A percentile compares a stretch with the other conserved stretches of the same genome.
These are phyloP conservation scores for Coemansia interrupta DNA, from an alignment of 192 early-diverging fungal species.

Conservation along the genomic window DNA sequence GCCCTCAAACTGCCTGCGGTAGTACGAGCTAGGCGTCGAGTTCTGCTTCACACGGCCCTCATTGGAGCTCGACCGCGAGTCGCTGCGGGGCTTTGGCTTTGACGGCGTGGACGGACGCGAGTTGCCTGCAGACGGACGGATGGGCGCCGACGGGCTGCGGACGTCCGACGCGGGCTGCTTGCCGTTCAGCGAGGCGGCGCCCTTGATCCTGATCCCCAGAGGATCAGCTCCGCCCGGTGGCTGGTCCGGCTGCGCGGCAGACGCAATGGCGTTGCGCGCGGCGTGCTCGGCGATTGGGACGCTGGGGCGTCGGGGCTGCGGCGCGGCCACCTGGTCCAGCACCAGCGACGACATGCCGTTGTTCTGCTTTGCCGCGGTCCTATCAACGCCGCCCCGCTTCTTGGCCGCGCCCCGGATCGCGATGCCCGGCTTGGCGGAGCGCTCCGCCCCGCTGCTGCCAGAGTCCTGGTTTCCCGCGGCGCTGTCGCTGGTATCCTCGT, in stretches of 20 bases:
- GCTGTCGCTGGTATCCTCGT: constrained; percentile 27
- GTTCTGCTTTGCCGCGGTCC: not conserved
- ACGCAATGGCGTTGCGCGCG: not conserved
- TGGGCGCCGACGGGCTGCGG: constrained; percentile 6
- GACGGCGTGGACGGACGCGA: constrained; percentile 19
- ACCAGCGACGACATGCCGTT: constrained; percentile 9
- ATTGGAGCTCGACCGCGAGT: constrained; percentile 38
- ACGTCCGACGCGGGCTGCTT: not conserved
- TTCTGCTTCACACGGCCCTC: constrained; percentile 20
- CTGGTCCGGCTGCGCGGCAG: not conserved
- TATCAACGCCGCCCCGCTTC: not conserved
- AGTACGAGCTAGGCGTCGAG: constrained; percentile 12
- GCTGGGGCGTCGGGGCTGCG: constrained; percentile 15
- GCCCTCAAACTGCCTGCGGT: constrained; percentile 41
- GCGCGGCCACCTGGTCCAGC: constrained; percentile 3
- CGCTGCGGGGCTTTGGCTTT: constrained; percentile 11
- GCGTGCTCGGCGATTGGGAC: constrained; percentile 8
- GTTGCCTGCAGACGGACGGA: constrained; percentile 6
- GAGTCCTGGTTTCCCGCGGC: constrained; percentile 2
- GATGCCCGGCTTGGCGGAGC: constrained; percentile 12
- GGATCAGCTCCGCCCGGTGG: constrained; percentile 4
- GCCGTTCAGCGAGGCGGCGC: constrained; percentile 16
- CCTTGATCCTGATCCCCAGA: constrained; percentile 32
- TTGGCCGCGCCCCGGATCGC: constrained; percentile 29
- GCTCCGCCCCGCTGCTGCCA: not conserved